phyloP scores from a whole-genome alignment of 1,139 yeast species.

The Suzukiozyma palmioleophila region DNA sequence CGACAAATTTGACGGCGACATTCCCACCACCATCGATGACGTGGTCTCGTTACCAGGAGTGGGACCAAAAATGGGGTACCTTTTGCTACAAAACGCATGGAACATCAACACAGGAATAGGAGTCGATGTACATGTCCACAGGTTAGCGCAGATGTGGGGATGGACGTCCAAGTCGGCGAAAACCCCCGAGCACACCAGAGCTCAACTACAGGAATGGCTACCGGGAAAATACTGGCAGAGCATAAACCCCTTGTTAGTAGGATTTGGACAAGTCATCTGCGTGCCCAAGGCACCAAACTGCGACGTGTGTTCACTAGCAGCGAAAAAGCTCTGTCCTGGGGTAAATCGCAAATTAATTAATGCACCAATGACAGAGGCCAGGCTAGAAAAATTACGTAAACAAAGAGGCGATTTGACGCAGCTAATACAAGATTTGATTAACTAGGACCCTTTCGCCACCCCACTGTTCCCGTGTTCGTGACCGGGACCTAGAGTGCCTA shows the following conservation, averaged over 20 bases:
- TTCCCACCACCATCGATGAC: conserved; percentile 65
- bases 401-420: conserved; percentile 34
- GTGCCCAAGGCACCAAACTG: conserved; percentile 70
- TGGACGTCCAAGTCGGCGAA: conserved; percentile 58
- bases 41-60: conserved; percentile 79
- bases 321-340: conserved; percentile 47
- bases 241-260: conserved; percentile 81
- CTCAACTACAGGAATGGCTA: conserved; percentile 68
- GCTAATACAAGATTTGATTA: conserved; percentile 16
- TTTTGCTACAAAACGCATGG: conserved; percentile 83
- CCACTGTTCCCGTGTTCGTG: too few relatives aligned
- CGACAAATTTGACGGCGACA: conserved; percentile 55
- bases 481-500: too few relatives aligned
- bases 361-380: conserved; percentile 23
- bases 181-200: conserved; percentile 75
- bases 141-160: conserved; percentile 76
- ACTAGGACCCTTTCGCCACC: neutral
- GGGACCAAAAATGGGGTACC: conserved; percentile 93
- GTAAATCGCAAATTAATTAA: conserved; percentile 41
- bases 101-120: conserved; percentile 74
- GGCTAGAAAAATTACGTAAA: conserved; percentile 27
- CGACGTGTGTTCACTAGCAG: conserved; percentile 62
- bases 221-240: conserved; percentile 75
- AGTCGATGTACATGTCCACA: conserved; percentile 87
- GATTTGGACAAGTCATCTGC: conserved; percentile 90